These are phyloP conservation scores for Spathaspora gorwiae DNA, from an alignment of 805 yeast species.

Conservation along the genomic window DNA sequence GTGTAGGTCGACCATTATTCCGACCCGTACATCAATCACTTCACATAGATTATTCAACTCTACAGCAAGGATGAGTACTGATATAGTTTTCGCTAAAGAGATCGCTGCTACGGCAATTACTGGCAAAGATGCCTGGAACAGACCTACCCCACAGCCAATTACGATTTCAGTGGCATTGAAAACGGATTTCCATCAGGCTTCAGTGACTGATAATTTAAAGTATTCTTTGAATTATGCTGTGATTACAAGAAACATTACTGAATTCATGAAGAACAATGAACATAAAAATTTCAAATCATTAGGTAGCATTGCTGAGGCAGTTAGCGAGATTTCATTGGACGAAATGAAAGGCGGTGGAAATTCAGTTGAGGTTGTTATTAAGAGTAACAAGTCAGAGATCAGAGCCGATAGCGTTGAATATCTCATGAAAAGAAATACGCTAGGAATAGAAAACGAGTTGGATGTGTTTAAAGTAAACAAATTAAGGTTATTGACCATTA, in stretches of 20 bases:
- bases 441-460: constrained; percentile 4
- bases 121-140: constrained; percentile 74
- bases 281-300: constrained; percentile 39
- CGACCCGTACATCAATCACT: not conserved
- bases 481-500: constrained; percentile 63
- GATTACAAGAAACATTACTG: constrained; percentile 60
- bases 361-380: constrained; percentile 35
- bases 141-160: constrained; percentile 64
- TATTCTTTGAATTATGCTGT: constrained; percentile 88
- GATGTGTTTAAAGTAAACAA: constrained; percentile 36
- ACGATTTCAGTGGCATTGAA: constrained; percentile 52
- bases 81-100: constrained; percentile 47
- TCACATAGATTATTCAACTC: constrained; percentile 10
- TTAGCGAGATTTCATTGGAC: constrained; percentile 43
- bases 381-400: constrained; percentile 53
- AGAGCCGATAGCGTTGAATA: constrained; percentile 50
- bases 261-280: constrained; percentile 42
- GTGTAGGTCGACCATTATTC: not conserved
- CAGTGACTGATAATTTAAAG: constrained; percentile 73
- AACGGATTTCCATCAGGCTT: constrained; percentile 70
- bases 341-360: constrained; percentile 43
- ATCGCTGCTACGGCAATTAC: constrained; percentile 58
- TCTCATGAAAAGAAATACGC: constrained; percentile 29
- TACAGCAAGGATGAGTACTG: constrained; percentile 19
- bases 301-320: constrained; percentile 44